These are phyloP conservation scores for Sporobolomyces roseus DNA, from an alignment of 768 basidiomycete species.

Conservation along the genomic window DNA sequence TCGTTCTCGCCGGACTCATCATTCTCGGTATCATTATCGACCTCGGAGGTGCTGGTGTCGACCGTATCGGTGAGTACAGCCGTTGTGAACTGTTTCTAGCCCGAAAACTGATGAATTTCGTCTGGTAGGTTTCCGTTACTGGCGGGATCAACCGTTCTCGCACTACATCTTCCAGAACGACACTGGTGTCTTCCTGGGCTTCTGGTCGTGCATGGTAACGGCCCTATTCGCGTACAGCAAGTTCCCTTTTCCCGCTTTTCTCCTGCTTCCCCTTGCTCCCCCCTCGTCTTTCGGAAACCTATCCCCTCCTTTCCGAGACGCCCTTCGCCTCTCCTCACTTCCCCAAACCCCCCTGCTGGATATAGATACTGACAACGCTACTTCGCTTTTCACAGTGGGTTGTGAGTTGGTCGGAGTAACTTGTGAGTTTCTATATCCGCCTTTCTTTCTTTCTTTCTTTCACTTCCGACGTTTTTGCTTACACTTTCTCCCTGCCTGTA, in stretches of 20 bases:
- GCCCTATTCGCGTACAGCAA: constrained; percentile 7
- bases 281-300: too few relatives aligned
- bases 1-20: constrained; percentile 46
- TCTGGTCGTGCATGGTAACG: constrained; percentile 25
- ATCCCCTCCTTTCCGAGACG: too few relatives aligned
- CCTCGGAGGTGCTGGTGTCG: constrained; percentile 59
- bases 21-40: constrained; percentile 58
- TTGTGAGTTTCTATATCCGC: not conserved
- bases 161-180: constrained; percentile 27
- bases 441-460: too few relatives aligned
- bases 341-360: too few relatives aligned
- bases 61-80: too few relatives aligned
- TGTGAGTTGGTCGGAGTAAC: constrained; percentile 37
- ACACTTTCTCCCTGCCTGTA: too few relatives aligned
- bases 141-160: constrained; percentile 46
- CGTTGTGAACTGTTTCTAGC: too few relatives aligned
- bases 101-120: too few relatives aligned
- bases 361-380: not conserved
- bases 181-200: constrained; percentile 28
- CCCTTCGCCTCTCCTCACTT: too few relatives aligned
- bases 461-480: too few relatives aligned
- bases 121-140: constrained; percentile 52
- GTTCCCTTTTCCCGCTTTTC: not conserved
- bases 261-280: not conserved
- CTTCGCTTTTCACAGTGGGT: not conserved